These are phyloP conservation scores for Trichoderma gamsii DNA, from an alignment of 495 filamentous ascomycete species.

Conservation along the genomic window DNA sequence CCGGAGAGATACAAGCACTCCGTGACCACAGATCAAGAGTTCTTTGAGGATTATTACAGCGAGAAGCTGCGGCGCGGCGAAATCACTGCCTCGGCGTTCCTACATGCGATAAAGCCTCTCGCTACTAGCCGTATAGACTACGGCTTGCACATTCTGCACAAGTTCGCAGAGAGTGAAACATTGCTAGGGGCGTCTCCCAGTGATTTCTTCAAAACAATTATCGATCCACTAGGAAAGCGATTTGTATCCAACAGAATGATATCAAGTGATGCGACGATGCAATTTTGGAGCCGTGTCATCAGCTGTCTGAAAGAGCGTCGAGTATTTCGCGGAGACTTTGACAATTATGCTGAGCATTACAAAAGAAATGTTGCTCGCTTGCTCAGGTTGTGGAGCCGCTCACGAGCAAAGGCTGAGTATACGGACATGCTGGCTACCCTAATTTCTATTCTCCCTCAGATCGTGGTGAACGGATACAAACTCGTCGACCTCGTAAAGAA, in stretches of 20 bases:
- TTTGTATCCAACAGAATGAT: neutral
- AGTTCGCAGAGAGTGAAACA: neutral
- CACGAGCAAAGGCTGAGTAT: neutral
- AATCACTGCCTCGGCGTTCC: neutral
- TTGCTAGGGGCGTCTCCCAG: neutral
- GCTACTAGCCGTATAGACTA: neutral
- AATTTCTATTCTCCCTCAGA: neutral
- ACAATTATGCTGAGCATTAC: neutral
- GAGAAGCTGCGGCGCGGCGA: neutral
- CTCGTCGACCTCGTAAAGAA: neutral
- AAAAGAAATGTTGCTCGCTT: neutral
- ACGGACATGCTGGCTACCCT: neutral
- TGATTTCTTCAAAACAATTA: neutral
- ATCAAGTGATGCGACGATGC: neutral
- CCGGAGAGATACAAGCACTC: neutral
- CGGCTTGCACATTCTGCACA: neutral
- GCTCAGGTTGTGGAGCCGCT: neutral
- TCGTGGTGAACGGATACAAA: neutral
- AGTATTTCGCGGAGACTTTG: neutral
- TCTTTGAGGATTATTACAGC: neutral
- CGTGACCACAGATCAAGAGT: neutral
- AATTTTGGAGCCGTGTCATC: neutral
- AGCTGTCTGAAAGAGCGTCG: neutral
- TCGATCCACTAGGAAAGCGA: neutral
- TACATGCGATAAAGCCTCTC: neutral